These are phyloP conservation scores for Fusarium sp. DNA, from an alignment of 2,329 filamentous ascomycete species.

Conservation along the genomic window DNA sequence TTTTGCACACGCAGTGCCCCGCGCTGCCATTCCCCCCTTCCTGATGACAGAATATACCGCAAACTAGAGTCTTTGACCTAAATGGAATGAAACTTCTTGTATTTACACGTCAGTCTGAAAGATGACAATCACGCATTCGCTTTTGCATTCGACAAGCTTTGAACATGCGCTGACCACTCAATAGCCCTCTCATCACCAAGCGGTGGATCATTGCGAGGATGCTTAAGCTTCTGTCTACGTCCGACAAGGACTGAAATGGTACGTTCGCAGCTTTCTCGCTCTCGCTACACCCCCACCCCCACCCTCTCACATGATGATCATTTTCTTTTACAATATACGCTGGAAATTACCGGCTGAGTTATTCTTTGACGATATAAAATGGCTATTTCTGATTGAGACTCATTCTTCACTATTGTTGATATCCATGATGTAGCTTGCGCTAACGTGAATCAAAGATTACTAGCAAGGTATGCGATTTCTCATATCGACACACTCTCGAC, in stretches of 20 bases:
- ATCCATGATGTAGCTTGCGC: conserved; percentile 38
- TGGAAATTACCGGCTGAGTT: conserved; percentile 98
- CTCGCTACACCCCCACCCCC: conserved; percentile 16
- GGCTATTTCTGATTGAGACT: conserved; percentile 81
- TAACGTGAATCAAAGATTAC: conserved; percentile 50
- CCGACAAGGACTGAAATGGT: conserved; percentile 48
- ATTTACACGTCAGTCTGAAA: conserved; percentile 95
- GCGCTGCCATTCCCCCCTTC: conserved; percentile 50
- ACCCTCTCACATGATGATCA: conserved; percentile 67
- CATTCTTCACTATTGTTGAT: conserved; percentile 23
- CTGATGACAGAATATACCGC: conserved; percentile 89
- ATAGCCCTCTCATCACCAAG: conserved; percentile 46
- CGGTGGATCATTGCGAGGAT: conserved; percentile 47
- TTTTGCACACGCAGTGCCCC: conserved; percentile 17
- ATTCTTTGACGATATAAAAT: conserved; percentile 83
- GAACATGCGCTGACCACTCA: conserved; percentile 48
- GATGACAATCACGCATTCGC: conserved; percentile 46
- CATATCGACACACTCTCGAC: conserved; percentile 29
- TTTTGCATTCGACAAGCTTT: conserved; percentile 22
- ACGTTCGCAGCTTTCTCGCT: conserved; percentile 37
- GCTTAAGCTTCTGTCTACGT: conserved; percentile 15
- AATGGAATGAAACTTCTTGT: conserved; percentile 79
- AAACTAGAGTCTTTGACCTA: conserved; percentile 99
- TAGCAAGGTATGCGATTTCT: conserved; percentile 53
- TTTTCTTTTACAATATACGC: conserved; percentile 75